phyloP scores from a whole-genome alignment of 2,329 filamentous ascomycete genomes.

The Talaromyces islandicus region DNA sequence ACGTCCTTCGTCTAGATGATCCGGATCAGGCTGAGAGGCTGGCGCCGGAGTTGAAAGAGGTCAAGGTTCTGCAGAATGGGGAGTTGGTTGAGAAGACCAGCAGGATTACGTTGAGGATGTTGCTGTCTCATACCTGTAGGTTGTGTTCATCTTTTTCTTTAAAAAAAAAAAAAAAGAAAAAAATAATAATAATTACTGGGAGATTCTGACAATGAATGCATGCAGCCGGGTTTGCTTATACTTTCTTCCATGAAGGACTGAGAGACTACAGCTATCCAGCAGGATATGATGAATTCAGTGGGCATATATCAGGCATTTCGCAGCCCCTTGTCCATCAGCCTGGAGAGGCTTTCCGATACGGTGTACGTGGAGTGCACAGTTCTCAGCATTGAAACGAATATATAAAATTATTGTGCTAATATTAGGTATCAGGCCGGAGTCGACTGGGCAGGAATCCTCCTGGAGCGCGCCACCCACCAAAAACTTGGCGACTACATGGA shows the following conservation, averaged over 20 bases:
- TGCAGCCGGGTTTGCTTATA: conserved; percentile 36
- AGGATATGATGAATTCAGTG: conserved; percentile 53
- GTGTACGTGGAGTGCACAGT: conserved; percentile 13
- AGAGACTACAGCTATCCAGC: conserved; percentile 35
- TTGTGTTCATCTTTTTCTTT: neutral
- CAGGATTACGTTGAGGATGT: conserved; percentile 46
- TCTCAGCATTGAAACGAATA: neutral
- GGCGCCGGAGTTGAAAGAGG: conserved; percentile 42
- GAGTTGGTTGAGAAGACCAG: conserved; percentile 31
- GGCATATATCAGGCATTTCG: conserved; percentile 45
- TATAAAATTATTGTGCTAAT: neutral
- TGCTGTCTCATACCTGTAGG: conserved; percentile 46
- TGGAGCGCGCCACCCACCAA: conserved; percentile 41
- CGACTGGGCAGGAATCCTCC: conserved; percentile 49
- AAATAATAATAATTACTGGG: neutral
- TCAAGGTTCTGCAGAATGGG: conserved; percentile 33
- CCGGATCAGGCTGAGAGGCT: conserved; percentile 38
- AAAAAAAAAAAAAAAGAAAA: too few species aligned
- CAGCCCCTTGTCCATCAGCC: conserved; percentile 59
- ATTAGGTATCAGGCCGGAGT: conserved; percentile 31
- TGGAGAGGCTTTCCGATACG: conserved; percentile 57
- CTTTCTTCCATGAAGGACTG: conserved; percentile 42
- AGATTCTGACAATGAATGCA: conserved; percentile 14
- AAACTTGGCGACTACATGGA: conserved; percentile 46
- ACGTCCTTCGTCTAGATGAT: conserved; percentile 45